Base-by-base conservation (phyloP, 352 stramenopile genomes). In the Globisporangium abappressorium region DNA sequence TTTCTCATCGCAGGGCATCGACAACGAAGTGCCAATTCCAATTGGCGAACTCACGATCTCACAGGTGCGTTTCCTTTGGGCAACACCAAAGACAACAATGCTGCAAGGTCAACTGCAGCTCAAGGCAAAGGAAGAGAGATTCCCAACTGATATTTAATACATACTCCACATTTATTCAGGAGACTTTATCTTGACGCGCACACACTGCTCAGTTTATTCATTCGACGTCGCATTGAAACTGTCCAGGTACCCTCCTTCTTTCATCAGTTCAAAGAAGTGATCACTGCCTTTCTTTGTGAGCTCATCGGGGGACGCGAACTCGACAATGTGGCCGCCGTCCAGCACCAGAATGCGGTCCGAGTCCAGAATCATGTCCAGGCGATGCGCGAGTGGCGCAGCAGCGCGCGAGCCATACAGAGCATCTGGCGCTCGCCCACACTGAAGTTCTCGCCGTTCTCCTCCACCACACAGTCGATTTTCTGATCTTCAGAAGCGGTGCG, bases 371-470 rank as follows among this genome's bases (percentile, higher is more conserved):
- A 15, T 51, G 18, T 51, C 43, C 43, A 26, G 24, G 24, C 24
- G 24, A 26, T 26, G 24, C 24, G 24, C 24, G 89, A 85, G 28
- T 96, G 76, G 9, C 77, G 70, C 2, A 98, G 69, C 46, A 98
- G 71, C 2, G 93, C 93, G 46, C 95, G 73, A 33, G 85, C 95
- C 57, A 98, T 75, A 66, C 90, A 97, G 1, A 98, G 66, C 9
- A 98, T 77, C 73, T 98, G 93, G 1, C 92, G 70, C 74, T 98
- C 88, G 4, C 95, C 95, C 36, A 97, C 38, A 8, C 57, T 64
- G 14, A 54, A 26, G 24, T 26, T 26, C 24, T 26, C 24, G 24
- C 24, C 24, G 24, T 1, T 26, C 24, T 26, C 24, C 24, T 93
- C 83, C 4, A 99, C 84, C 2, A 59, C 33, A 58, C 63, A 74